Evolutionary conservation across 2,329 filamentous ascomycete species (phyloP).

Genomic region (Onygenales sp.): DNA sequence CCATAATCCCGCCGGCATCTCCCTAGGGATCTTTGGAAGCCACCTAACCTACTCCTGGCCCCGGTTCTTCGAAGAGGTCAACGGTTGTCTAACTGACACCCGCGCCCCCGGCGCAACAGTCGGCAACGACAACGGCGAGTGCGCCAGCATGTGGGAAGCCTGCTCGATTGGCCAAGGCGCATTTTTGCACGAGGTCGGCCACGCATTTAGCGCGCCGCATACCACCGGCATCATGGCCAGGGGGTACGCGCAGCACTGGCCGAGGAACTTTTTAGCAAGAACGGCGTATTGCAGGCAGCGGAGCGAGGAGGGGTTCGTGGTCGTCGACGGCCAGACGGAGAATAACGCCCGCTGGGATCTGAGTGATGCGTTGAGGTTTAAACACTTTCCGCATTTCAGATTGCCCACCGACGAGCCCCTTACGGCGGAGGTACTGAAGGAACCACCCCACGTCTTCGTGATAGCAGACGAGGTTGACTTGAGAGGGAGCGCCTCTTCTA

Average conservation of each 20-base stretch:
- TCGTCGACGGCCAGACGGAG: neutral
- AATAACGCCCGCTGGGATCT: conserved; percentile 24
- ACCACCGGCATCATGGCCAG: conserved; percentile 26
- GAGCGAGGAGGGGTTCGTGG: neutral
- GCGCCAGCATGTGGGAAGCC: conserved; percentile 35
- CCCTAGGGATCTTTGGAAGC: conserved; percentile 16
- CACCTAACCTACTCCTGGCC: conserved; percentile 17
- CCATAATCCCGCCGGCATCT: conserved; percentile 12
- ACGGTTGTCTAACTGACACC: conserved; percentile 22
- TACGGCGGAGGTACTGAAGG: neutral
- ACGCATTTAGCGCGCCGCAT: conserved; percentile 27
- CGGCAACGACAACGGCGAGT: conserved; percentile 36
- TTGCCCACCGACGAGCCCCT: conserved; percentile 17
- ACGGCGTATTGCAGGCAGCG: conserved; percentile 17
- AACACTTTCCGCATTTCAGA: conserved; percentile 14
- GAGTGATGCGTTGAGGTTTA: conserved; percentile 18
- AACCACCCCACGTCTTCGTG: neutral
- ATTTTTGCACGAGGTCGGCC: conserved; percentile 28
- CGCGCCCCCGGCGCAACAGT: conserved; percentile 28
- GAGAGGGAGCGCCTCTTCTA: neutral
- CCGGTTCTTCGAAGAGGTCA: conserved; percentile 16
- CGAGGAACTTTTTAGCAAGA: conserved; percentile 31
- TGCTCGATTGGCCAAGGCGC: conserved; percentile 34
- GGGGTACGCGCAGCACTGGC: conserved; percentile 36
- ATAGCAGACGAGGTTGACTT: neutral